These are phyloP conservation scores for Davidsoniella neocaledoniae DNA, from an alignment of 2,329 filamentous ascomycete species.

Conservation along the genomic window DNA sequence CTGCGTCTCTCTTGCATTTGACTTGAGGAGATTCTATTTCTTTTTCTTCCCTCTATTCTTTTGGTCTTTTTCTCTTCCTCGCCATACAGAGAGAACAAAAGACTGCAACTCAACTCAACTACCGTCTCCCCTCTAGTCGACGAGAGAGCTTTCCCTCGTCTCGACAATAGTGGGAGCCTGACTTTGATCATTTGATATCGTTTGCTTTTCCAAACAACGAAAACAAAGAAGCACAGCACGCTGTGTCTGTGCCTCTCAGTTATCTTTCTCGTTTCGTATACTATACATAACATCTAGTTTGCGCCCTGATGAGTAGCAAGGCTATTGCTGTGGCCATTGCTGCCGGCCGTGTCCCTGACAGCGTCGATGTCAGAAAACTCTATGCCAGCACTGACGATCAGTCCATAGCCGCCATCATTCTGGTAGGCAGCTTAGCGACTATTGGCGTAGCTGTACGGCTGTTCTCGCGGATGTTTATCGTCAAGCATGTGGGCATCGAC, in stretches of 20 bases:
- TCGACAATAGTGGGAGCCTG: too few relatives aligned
- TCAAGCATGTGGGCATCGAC: slow-evolving; percentile 23
- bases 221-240: not conserved
- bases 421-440: slow-evolving; percentile 21
- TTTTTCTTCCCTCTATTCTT: not conserved
- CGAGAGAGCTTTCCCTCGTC: too few relatives aligned
- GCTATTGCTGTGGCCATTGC: slow-evolving; percentile 19
- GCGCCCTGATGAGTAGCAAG: slow-evolving; percentile 7
- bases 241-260: too few relatives aligned
- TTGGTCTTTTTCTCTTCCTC: not conserved
- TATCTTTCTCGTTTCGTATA: too few relatives aligned
- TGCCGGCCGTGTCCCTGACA: slow-evolving; percentile 21
- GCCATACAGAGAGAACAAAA: too few relatives aligned
- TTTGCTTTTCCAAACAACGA: not conserved
- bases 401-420: slow-evolving; percentile 24
- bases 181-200: not conserved
- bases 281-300: not conserved
- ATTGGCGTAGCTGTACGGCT: slow-evolving; percentile 21
- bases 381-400: slow-evolving; percentile 22
- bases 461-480: slow-evolving; percentile 21
- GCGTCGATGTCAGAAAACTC: slow-evolving; percentile 21
- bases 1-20: not conserved
- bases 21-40: not conserved
- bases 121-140: too few relatives aligned
- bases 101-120: too few relatives aligned